phyloP scores from a whole-genome alignment of 441 rosid species.

The Bruguiera hainesii region DNA sequence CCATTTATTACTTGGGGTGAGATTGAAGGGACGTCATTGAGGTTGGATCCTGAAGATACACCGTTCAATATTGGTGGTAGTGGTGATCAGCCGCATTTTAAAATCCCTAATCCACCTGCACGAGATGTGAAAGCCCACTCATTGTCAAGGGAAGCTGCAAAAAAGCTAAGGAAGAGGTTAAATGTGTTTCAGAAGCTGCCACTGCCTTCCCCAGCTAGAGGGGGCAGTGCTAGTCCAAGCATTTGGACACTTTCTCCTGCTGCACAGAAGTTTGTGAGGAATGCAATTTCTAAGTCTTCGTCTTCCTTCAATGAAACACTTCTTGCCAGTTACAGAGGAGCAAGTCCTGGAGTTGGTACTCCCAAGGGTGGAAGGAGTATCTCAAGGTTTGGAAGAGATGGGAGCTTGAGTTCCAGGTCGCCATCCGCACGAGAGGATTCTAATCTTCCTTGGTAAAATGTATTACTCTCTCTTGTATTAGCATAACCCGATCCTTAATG shows the following conservation, averaged over 20 bases:
- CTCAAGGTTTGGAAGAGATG: constrained; percentile 82
- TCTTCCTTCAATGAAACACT: constrained; percentile 91
- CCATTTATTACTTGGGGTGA: constrained; percentile 99
- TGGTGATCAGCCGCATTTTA: constrained; percentile 71
- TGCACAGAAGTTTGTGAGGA: constrained; percentile 89
- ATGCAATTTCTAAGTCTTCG: constrained; percentile 74
- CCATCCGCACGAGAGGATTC: constrained; percentile 47
- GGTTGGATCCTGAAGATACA: constrained; percentile 84
- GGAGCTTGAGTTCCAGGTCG: constrained; percentile 60
- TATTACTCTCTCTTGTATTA: constrained; percentile 3
- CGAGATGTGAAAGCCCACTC: constrained; percentile 89
- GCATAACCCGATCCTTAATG: no score
- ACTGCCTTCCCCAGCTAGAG: constrained; percentile 77
- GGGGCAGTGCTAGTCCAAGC: constrained; percentile 91
- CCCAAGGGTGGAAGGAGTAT: constrained; percentile 73
- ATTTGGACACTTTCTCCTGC: constrained; percentile 83
- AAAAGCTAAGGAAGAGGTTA: constrained; percentile 78
- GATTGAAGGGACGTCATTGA: constrained; percentile 91
- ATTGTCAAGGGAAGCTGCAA: constrained; percentile 81
- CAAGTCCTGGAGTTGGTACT: constrained; percentile 64
- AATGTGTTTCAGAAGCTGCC: constrained; percentile 89
- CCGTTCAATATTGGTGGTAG: constrained; percentile 87
- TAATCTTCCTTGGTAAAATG: constrained; percentile 47
- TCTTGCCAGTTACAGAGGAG: constrained; percentile 87
- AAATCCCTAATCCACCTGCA: constrained; percentile 62